Conservation (phyloP, 2,329 filamentous ascomycete species). For the Stagonosporopsis rhizophila region DNA sequence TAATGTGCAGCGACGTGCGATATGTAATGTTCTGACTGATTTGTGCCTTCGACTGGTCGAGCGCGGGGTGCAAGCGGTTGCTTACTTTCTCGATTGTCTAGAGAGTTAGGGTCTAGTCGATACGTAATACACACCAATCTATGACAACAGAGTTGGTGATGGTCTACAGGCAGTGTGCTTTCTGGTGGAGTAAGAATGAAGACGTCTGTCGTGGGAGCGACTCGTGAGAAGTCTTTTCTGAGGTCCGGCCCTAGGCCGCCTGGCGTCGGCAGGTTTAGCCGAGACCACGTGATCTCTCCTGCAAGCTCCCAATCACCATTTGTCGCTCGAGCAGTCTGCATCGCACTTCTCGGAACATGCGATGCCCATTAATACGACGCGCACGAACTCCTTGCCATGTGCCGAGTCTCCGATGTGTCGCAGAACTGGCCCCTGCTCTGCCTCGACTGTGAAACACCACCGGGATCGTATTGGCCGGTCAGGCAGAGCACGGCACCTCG, state of each 20-base stretch:
- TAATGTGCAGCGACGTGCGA: background rate
- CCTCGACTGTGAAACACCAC: constrained; percentile 33
- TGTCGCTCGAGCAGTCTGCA: background rate
- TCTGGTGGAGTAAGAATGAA: background rate
- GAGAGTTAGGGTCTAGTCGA: constrained; percentile 15
- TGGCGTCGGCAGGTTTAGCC: constrained; percentile 7
- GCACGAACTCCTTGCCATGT: constrained; percentile 1
- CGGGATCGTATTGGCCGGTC: constrained; percentile 24
- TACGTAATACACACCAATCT: constrained; percentile 18
- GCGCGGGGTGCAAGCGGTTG: background rate
- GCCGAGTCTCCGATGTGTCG: constrained; percentile 26
- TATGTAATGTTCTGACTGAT: background rate
- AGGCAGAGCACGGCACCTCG: constrained; percentile 16
- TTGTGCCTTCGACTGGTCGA: background rate
- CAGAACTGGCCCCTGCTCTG: constrained; percentile 33
- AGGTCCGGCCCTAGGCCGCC: constrained; percentile 1
- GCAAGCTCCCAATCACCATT: background rate
- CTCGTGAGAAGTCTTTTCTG: constrained; percentile 16
- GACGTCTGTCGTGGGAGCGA: background rate
- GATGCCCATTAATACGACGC: background rate
- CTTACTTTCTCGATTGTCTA: constrained; percentile 3
- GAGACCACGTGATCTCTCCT: constrained; percentile 10
- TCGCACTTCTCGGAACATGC: background rate
- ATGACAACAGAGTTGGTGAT: constrained; percentile 2
- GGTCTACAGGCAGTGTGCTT: background rate